Evolutionary conservation across 805 yeast species (phyloP).

Genomic region (Pichia exigua): DNA sequence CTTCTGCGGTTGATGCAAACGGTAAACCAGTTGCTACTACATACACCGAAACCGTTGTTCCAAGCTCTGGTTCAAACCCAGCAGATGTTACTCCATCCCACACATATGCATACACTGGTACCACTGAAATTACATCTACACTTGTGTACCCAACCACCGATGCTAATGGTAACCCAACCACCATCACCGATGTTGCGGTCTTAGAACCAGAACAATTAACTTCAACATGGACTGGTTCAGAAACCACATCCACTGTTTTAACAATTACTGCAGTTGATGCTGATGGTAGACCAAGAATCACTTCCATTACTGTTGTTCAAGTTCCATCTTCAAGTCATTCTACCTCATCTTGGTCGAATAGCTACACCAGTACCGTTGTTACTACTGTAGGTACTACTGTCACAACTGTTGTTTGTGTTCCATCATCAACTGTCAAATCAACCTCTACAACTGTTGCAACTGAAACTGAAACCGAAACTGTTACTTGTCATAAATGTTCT

Average conservation of each 20-base stretch:
- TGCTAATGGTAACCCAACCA: background rate
- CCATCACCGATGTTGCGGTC: background rate
- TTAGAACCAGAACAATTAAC: background rate
- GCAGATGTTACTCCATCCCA: background rate
- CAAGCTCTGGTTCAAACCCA: background rate
- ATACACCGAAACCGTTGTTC: background rate
- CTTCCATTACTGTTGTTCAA: background rate
- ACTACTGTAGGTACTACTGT: background rate
- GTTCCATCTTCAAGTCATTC: background rate
- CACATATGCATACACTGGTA: background rate
- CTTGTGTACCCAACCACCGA: background rate
- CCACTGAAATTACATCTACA: background rate
- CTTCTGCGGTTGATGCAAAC: background rate
- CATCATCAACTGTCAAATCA: background rate
- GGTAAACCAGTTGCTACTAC: background rate
- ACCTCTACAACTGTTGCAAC: background rate
- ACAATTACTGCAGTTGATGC: background rate
- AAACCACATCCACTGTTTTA: background rate
- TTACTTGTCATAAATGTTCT: background rate
- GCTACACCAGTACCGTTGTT: background rate
- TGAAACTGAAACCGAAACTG: background rate
- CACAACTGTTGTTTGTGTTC: conserved; percentile 2
- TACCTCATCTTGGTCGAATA: background rate
- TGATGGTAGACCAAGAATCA: background rate
- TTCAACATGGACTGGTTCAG: background rate